Evolutionary conservation across 352 stramenopile species (phyloP), one percentile per base, ranked within the genome.

Genomic region (Globisporangium heterothallicum): DNA sequence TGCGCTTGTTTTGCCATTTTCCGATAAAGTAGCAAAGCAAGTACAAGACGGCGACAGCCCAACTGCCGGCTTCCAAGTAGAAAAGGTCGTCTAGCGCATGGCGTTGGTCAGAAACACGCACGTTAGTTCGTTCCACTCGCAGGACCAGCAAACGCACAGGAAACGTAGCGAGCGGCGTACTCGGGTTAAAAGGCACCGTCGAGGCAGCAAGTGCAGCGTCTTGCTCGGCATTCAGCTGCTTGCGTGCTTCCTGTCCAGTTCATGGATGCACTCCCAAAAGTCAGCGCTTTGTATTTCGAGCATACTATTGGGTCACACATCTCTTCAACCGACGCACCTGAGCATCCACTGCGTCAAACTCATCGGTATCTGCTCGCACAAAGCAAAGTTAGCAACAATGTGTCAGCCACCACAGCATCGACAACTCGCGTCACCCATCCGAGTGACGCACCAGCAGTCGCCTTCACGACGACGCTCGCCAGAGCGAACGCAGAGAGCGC

Each of bases 1-100:
- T 74, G 30, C 66, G 67, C 34, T 68, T 74, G 64, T 91, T 88
- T 61, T 85, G 66, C 26, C 64, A 69, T 54, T 78, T 84, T 61
- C 80, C 80, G 0, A 86, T 22, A 36, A 87, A 77, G 62, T 76
- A 91, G 50, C 74, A 62, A 36, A 81, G 35, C 38, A 83, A 18
- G 56, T 81, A 88, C 30, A 88, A 49, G 13, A 73, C 55, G 0
- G 62, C 69, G 22, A 86, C 49, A n/a, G 61, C 64, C 64, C 67
- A 66, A 43, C 70, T 78, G 8, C 59, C 62, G 19, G 60, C 63
- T 22, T 91, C 77, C 26, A 86, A 27, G 30, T 61, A 64, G 13
- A 83, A 79, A 42, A 69, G 58, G 30, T 84, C 70, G 38, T 69
- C 72, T 84, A n/a, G 13, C 38, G 30, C 7, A 18, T n/a, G n/a